Evolutionary conservation across 257 asterid genomes (phyloP).

Genomic region (Prunella vulgaris): DNA sequence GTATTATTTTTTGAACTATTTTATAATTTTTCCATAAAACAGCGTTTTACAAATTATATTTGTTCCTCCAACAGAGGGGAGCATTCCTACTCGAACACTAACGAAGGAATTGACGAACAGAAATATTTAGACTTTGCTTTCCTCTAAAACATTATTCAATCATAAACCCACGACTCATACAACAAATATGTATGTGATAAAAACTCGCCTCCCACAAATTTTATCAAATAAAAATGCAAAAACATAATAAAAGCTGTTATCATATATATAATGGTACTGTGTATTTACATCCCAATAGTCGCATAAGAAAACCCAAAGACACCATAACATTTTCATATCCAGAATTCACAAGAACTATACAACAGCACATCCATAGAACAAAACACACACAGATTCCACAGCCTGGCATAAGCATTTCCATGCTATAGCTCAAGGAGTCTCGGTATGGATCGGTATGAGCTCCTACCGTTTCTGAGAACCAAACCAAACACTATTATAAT

Average conservation of each 20-base stretch:
- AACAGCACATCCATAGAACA: neutral
- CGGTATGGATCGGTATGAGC: neutral
- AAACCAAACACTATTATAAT: neutral
- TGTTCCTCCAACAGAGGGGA: too few species aligned
- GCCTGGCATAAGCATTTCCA: neutral
- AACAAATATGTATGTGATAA: too few species aligned
- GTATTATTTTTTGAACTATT: too few species aligned
- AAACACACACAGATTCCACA: neutral
- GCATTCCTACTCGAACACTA: too few species aligned
- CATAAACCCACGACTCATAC: too few species aligned
- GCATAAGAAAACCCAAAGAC: conserved; percentile 5
- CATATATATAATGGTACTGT: neutral
- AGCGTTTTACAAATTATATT: too few species aligned
- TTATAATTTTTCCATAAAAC: too few species aligned
- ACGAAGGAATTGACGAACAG: too few species aligned
- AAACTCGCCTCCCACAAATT: too few species aligned
- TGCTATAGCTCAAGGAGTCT: conserved; percentile 7
- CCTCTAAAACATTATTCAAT: too few species aligned
- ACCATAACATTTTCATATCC: neutral
- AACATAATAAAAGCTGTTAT: neutral
- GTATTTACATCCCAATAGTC: conserved; percentile 12
- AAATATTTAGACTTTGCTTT: too few species aligned
- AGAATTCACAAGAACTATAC: conserved; percentile 11
- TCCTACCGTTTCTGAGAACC: conserved; percentile 2
- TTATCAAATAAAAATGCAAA: neutral